These are phyloP conservation scores for Guadua angustifolia DNA, from an alignment of 176 grass and related monocot species.

Conservation along the genomic window DNA sequence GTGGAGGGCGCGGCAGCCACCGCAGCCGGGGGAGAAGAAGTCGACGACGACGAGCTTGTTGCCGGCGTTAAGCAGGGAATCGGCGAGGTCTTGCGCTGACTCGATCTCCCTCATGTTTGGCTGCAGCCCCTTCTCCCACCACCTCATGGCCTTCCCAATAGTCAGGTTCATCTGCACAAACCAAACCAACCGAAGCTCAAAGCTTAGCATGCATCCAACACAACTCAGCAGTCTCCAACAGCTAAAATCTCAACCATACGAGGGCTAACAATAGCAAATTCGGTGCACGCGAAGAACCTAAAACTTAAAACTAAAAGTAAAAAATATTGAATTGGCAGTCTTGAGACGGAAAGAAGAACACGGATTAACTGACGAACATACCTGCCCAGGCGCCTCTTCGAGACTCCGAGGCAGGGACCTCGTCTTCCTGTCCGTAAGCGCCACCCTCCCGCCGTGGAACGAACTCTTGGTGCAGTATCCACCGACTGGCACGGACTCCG, in stretches of 20 bases:
- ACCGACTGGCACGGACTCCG: constrained; percentile 31
- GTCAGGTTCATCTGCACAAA: constrained; percentile 61
- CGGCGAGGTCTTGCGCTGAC: constrained; percentile 62
- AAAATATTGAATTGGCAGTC: background rate
- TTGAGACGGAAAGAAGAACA: background rate
- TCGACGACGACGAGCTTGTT: constrained; percentile 68
- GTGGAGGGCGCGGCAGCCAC: constrained; percentile 76
- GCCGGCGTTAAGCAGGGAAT: constrained; percentile 58
- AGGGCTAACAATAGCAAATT: background rate
- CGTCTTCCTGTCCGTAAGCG: constrained; percentile 31
- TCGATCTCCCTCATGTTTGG: constrained; percentile 65
- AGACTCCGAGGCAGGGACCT: constrained; percentile 37
- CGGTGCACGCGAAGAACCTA: background rate
- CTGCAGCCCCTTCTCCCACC: constrained; percentile 64
- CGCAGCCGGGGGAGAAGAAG: constrained; percentile 79
- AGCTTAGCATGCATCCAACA: constrained; percentile 17
- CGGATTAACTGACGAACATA: background rate
- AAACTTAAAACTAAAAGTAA: background rate
- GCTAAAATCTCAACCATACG: background rate
- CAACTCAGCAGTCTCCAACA: background rate
- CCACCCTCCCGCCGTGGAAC: constrained; percentile 59
- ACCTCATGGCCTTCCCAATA: constrained; percentile 59
- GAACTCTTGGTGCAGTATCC: constrained; percentile 28
- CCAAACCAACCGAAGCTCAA: background rate
- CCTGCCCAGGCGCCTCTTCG: constrained; percentile 50